Conservation (phyloP, 2,329 filamentous ascomycete genomes). For the Septoria linicola region DNA sequence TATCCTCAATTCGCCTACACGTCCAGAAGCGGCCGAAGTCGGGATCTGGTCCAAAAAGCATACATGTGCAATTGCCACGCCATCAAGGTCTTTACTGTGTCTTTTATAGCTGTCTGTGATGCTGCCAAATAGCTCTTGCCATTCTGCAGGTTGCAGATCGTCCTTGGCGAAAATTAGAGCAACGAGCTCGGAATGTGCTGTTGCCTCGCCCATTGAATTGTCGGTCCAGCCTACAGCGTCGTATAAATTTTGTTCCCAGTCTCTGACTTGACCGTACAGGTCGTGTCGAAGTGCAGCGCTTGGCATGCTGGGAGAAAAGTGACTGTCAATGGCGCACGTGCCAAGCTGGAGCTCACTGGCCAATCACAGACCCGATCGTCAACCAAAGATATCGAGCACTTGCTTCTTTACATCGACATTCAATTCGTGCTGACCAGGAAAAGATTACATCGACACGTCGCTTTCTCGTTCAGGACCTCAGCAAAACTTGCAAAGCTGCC, state of each 20-base stretch:
- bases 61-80: not conserved
- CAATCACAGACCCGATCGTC: too few species aligned
- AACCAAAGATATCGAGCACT: too few species aligned
- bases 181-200: slow-evolving; percentile 8
- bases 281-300: not conserved
- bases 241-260: not conserved
- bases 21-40: not conserved
- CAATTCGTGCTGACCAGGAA: too few species aligned
- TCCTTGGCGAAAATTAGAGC: slow-evolving; percentile 18
- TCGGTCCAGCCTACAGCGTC: not conserved
- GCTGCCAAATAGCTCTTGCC: slow-evolving; percentile 15
- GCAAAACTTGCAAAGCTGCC: too few species aligned
- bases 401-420: too few species aligned
- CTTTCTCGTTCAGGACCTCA: too few species aligned
- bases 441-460: too few species aligned
- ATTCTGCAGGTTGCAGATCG: slow-evolving; percentile 5
- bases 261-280: not conserved
- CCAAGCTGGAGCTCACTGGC: too few species aligned
- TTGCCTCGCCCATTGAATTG: not conserved
- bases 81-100: slow-evolving; percentile 11
- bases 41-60: slow-evolving; percentile 10
- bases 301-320: not conserved
- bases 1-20: slow-evolving; percentile 15
- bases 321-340: too few species aligned
- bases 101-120: slow-evolving; percentile 8